Conservation (phyloP, 345 rosid species). For the Reutealis trisperma region DNA sequence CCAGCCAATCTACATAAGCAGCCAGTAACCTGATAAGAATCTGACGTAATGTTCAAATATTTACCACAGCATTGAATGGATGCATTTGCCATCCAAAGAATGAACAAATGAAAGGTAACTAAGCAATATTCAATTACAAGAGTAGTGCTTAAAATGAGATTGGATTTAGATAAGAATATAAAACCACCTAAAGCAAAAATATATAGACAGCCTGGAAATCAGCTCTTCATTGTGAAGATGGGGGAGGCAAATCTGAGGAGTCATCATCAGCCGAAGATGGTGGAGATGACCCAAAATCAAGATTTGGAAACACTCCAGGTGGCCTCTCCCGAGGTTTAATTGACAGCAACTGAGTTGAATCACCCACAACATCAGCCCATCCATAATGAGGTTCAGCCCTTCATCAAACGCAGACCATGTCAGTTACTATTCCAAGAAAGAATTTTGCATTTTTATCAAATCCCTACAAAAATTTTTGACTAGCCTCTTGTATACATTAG, state of each 20-base stretch:
- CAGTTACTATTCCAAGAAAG: not conserved
- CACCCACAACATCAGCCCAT: constrained; percentile 96
- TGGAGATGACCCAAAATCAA: constrained; percentile 66
- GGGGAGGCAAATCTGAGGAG: constrained; percentile 27
- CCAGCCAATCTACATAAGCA: not conserved
- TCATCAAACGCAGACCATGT: constrained; percentile 14
- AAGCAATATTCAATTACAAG: constrained; percentile 10
- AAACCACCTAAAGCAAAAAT: constrained; percentile 26
- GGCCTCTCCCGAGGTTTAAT: constrained; percentile 80
- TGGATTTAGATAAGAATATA: constrained; percentile 3
- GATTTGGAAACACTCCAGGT: constrained; percentile 77
- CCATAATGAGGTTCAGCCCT: constrained; percentile 99
- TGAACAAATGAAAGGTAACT: constrained; percentile 31
- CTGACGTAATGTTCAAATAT: not conserved
- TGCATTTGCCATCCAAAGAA: constrained; percentile 35
- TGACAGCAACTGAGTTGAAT: constrained; percentile 79
- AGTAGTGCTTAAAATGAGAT: constrained; percentile 20
- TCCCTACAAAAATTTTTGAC: too few species aligned
- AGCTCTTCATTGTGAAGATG: constrained; percentile 20
- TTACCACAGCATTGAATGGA: constrained; percentile 11
- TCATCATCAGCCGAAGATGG: constrained; percentile 50
- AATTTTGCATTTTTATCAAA: not conserved
- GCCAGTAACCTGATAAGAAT: not conserved
- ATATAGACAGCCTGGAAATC: constrained; percentile 8
- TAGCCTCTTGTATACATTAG: not conserved